phyloP scores from a whole-genome alignment of 345 rosid genomes.

The Sonneratia alba region DNA sequence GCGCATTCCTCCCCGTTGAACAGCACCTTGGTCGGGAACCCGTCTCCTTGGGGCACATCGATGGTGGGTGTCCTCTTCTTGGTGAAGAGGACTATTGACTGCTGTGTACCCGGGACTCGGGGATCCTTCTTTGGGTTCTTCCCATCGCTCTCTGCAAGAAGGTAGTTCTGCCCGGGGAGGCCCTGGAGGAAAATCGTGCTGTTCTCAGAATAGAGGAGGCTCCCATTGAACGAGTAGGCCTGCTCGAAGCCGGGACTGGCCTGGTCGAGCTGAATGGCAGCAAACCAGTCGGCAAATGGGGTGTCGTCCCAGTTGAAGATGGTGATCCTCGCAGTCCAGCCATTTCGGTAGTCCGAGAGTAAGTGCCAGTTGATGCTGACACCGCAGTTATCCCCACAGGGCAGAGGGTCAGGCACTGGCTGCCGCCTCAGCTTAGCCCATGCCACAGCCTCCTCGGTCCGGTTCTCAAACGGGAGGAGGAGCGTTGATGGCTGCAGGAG shows the following conservation, averaged over 20 bases:
- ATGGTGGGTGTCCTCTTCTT: constrained; percentile 25
- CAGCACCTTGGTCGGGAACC: constrained; percentile 32
- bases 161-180: constrained; percentile 18
- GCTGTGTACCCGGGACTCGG: constrained; percentile 39
- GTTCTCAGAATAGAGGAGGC: constrained; percentile 7
- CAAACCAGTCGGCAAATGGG: constrained; percentile 29
- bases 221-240: constrained; percentile 37
- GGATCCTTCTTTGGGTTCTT: constrained; percentile 30
- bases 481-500: constrained; percentile 29
- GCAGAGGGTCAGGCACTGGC: constrained; percentile 22
- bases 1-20: constrained; percentile 44
- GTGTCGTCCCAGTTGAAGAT: constrained; percentile 31
- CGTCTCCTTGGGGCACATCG: constrained; percentile 23
- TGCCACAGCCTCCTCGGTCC: constrained; percentile 24
- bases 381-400: constrained; percentile 36
- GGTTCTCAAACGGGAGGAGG: constrained; percentile 36
- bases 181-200: constrained; percentile 30
- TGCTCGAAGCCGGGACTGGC: constrained; percentile 22
- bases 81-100: constrained; percentile 32
- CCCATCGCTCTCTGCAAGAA: constrained; percentile 26
- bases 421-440: constrained; percentile 22
- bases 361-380: constrained; percentile 40
- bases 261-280: constrained; percentile 22
- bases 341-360: constrained; percentile 18
- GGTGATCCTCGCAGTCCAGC: constrained; percentile 35